Evolutionary conservation across 345 rosid species (phyloP), one percentile per base, ranked within the genome.

Genomic region (Populus davidiana): DNA sequence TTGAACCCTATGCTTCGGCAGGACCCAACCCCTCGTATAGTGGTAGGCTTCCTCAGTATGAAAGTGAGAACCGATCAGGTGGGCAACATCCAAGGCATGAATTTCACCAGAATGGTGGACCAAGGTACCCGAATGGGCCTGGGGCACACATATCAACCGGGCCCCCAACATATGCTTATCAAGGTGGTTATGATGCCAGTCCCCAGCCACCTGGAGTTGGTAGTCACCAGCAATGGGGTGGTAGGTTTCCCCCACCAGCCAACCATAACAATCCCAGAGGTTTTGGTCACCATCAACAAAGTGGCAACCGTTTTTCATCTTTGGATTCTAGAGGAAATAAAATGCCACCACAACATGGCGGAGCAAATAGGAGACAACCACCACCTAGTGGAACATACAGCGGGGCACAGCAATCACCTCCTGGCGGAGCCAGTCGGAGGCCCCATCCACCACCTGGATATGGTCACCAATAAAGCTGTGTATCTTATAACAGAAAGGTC

Each of bases 211-310:
- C 81, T 52, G 75, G 84, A 56, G 75, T 61, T 54, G 83, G 77
- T 36, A 74, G 78, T 75, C 64, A 74, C 70, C 84, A 83, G 50
- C 87, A 77, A 21, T 80, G 82, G 84, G 80, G 73, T 50, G 81
- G 81, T 68, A 76, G 87, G 59, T 81, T 81, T 36, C 79, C 78
- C 23, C 86, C 85, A 21, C 85, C 75, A 12, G 79, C 81, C 63
- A 78, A 81, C 85, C 90, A 81, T 54, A 77, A 75, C 29, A 39
- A 70, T 25, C 81, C 88, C 41, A 71, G 86, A 71, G 89, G 88
- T 16, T 85, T 79, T 71, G 77, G 74, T 64, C 82, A 83, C 35
- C 80, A 75, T 78, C 86, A 83, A 75, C 80, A 75, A 61, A 67
- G 86, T 38, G 73, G 74, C 62, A 86, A 82, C 77, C 81, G 85